These are phyloP conservation scores for Crithidia expoeki DNA, from an alignment of 208 protist genomes.

Conservation along the genomic window DNA sequence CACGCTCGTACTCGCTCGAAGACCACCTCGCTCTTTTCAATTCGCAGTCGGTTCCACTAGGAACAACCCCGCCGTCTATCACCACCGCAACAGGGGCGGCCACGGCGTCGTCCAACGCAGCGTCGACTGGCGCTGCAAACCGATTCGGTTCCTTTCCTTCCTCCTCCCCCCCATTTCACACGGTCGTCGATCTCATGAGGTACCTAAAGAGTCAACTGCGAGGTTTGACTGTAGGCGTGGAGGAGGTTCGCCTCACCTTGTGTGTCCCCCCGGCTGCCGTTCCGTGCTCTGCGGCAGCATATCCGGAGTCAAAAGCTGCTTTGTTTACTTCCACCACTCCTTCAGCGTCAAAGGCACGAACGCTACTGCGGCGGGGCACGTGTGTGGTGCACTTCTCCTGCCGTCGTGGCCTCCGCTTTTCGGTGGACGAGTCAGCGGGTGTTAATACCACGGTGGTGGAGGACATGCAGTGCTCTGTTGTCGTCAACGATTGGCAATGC, in stretches of 20 bases:
- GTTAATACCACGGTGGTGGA: slow-evolving; percentile 10
- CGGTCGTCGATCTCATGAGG: slow-evolving; percentile 37
- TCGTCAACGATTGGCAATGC: slow-evolving; percentile 38
- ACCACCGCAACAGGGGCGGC: not conserved
- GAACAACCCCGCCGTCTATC: not conserved
- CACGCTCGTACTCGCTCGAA: slow-evolving; percentile 34
- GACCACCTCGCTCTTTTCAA: slow-evolving; percentile 20
- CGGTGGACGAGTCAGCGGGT: slow-evolving; percentile 22
- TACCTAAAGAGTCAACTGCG: slow-evolving; percentile 44
- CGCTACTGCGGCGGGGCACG: slow-evolving; percentile 1
- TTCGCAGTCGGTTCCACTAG: not conserved
- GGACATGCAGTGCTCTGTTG: slow-evolving; percentile 35
- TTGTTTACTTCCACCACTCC: not conserved
- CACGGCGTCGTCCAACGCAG: not conserved
- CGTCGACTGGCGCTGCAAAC: not conserved
- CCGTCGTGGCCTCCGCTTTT: slow-evolving; percentile 31
- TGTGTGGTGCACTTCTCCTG: slow-evolving; percentile 31
- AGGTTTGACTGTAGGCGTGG: slow-evolving; percentile 30
- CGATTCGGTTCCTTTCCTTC: not conserved
- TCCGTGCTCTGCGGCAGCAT: not conserved
- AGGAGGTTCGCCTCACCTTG: slow-evolving; percentile 37
- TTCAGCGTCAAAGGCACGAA: not conserved
- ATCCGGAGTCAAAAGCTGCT: not conserved
- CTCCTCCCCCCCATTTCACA: slow-evolving; percentile 23
- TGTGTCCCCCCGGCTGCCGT: slow-evolving; percentile 27